phyloP scores from a whole-genome alignment of 306 rosid species.

The Castanea sativa region DNA sequence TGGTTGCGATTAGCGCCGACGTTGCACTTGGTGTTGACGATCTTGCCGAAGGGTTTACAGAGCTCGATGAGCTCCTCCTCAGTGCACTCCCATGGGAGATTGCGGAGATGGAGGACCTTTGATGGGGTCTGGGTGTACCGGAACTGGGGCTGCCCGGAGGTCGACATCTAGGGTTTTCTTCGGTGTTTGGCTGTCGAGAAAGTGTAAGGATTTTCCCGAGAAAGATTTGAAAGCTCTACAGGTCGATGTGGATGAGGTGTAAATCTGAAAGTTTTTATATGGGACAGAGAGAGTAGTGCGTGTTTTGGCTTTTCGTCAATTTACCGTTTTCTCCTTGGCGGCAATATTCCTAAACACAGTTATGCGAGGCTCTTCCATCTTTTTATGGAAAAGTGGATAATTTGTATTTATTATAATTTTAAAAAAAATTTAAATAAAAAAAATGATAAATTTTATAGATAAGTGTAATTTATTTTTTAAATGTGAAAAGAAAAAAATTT shows the following conservation, averaged over 20 bases:
- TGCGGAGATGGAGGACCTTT: constrained; percentile 88
- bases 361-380: too few relatives aligned
- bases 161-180: constrained; percentile 53
- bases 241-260: neutral
- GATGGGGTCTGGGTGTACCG: constrained; percentile 94
- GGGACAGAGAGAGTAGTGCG: too few relatives aligned
- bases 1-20: constrained; percentile 96
- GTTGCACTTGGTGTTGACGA: constrained; percentile 92
- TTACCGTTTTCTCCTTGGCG: neutral
- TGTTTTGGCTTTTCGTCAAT: neutral
- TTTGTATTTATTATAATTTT: too few relatives aligned
- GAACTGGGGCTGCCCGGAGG: constrained; percentile 72
- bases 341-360: too few relatives aligned
- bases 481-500: fast-evolving
- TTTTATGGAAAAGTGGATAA: too few relatives aligned
- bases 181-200: constrained; percentile 32
- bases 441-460: too few relatives aligned
- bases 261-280: neutral
- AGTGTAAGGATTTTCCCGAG: constrained; percentile 13
- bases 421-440: too few relatives aligned
- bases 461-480: too few relatives aligned
- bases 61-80: constrained; percentile 86
- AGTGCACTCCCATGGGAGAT: constrained; percentile 88
- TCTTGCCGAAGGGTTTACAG: constrained; percentile 86
- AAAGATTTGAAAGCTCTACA: neutral